phyloP scores from a whole-genome alignment of 2,329 filamentous ascomycete genomes.

The Colletotrichum truncatum region DNA sequence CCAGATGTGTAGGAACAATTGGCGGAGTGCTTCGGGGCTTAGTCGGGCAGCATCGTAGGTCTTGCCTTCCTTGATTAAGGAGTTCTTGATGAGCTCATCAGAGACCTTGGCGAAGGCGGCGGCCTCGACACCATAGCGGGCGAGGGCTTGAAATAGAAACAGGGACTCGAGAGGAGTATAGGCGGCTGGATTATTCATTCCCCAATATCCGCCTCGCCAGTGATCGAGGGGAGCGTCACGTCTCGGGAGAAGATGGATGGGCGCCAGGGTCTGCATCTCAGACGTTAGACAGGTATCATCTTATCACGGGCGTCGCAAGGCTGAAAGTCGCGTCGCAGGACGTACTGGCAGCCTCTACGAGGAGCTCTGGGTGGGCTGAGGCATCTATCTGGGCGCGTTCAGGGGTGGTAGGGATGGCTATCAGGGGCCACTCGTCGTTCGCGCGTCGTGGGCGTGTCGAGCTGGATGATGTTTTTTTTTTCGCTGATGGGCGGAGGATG shows the following conservation, averaged over 20 bases:
- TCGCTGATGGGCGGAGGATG: neutral
- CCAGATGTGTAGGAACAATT: slow-evolving; percentile 80
- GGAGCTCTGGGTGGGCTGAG: slow-evolving; percentile 23
- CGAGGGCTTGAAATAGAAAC: slow-evolving; percentile 83
- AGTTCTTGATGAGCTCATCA: slow-evolving; percentile 77
- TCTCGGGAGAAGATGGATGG: slow-evolving; percentile 61
- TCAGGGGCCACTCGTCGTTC: slow-evolving; percentile 21
- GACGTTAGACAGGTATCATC: slow-evolving; percentile 25
- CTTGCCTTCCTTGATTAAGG: slow-evolving; percentile 74
- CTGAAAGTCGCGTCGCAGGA: slow-evolving; percentile 27
- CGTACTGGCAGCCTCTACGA: slow-evolving; percentile 33
- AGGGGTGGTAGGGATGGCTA: slow-evolving; percentile 18
- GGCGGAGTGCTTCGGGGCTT: slow-evolving; percentile 79
- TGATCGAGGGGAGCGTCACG: slow-evolving; percentile 64
- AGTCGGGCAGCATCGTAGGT: slow-evolving; percentile 80
- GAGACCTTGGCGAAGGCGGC: slow-evolving; percentile 78
- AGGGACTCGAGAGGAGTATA: slow-evolving; percentile 90
- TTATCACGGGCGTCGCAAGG: slow-evolving; percentile 17
- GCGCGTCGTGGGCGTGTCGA: slow-evolving; percentile 19
- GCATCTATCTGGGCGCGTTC: slow-evolving; percentile 30
- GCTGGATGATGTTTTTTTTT: slow-evolving; percentile 24
- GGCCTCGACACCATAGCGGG: slow-evolving; percentile 71
- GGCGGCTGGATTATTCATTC: slow-evolving; percentile 66
- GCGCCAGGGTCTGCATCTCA: slow-evolving; percentile 57
- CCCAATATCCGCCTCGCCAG: slow-evolving; percentile 63